Base-by-base conservation (phyloP, 768 basidiomycete species). In the Lactarius sp. region DNA sequence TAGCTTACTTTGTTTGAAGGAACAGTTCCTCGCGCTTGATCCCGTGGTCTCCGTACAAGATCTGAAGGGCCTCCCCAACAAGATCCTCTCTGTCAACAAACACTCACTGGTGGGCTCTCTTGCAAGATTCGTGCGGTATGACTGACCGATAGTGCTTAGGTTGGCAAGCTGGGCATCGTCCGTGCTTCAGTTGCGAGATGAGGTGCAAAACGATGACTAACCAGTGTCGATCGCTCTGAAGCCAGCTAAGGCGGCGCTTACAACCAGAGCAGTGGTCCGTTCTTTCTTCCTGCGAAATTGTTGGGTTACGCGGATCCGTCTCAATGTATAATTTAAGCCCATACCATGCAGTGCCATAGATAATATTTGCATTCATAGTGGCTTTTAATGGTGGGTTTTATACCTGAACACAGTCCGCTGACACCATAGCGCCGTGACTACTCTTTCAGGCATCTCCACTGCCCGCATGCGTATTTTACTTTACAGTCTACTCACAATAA, bases 181-280 rank as follows among this genome's bases (percentile, higher is more conserved):
- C 52, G 9, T 12, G 50, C 46, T 52, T 53, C 53, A 65, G n/a
- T 39, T 42, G 14, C 14, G 36, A 16, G 9, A 50, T 33, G 51
- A n/a, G 36, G 10, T 34, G 27, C 27, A 34, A 34, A 42, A n/a
- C 8, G 10, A 31, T 31, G 50, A 73, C 78, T 65, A 73, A 80
- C 90, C 90, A n/a, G 90, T 92, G 69, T 94, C 92, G 34, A 94
- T 84, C 4, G 87, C 90, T 52, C 85, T 77, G 71, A 93, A 94
- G 6, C 92, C 92, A 66, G 83, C 80, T 44, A 87, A 74, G 60
- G 93, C 83, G 10, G 92, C 92, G 59, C 77, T 80, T 55, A 87
- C 75, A 20, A 93, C 90, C 3, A 92, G 80, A 4, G 77, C 74
- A 0, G 84, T 75, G 0, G 92, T 94, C 27, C 79, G 73, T 59